A percentile compares a stretch with the other conserved stretches of the same genome.
Conservation (phyloP, 805 yeast genomes). For the Zygoascus tannicola region DNA sequence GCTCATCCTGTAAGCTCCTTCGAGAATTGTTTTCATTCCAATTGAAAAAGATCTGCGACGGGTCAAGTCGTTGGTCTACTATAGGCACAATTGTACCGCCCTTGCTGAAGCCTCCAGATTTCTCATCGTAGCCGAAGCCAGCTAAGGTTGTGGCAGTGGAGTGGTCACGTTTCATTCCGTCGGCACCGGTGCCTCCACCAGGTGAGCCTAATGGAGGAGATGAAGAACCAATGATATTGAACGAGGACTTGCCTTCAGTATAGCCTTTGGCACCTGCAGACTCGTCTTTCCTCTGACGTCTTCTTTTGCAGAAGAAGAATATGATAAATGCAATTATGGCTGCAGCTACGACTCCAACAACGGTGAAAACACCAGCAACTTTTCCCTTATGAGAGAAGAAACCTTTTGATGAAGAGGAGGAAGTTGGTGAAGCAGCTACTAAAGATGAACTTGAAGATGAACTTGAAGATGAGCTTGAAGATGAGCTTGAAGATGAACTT, state of each 20-base stretch:
- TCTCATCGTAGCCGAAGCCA: slow-evolving; percentile 20
- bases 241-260: not conserved
- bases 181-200: slow-evolving; percentile 9
- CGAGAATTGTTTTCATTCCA: slow-evolving; percentile 39
- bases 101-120: slow-evolving; percentile 20
- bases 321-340: slow-evolving; percentile 38
- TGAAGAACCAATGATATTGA: not conserved
- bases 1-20: slow-evolving; percentile 43
- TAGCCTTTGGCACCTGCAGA: no score
- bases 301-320: slow-evolving; percentile 28
- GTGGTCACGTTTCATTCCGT: slow-evolving; percentile 14
- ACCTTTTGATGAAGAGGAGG: slow-evolving; percentile 9
- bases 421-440: not conserved
- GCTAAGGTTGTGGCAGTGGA: slow-evolving; percentile 15
- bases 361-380: slow-evolving; percentile 80
- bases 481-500: slow-evolving; percentile 7
- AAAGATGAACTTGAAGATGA: slow-evolving; percentile 6
- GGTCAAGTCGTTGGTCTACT: slow-evolving; percentile 58
- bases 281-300: slow-evolving; percentile 3
- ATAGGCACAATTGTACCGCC: slow-evolving; percentile 27
- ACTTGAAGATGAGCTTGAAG: slow-evolving; percentile 8
- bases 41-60: slow-evolving; percentile 41
- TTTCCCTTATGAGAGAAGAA: slow-evolving; percentile 65
- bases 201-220: slow-evolving; percentile 5
- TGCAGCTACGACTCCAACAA: slow-evolving; percentile 56